phyloP scores from a whole-genome alignment of 371 early-diverging fungal species.

The Mucor plumbeus region DNA sequence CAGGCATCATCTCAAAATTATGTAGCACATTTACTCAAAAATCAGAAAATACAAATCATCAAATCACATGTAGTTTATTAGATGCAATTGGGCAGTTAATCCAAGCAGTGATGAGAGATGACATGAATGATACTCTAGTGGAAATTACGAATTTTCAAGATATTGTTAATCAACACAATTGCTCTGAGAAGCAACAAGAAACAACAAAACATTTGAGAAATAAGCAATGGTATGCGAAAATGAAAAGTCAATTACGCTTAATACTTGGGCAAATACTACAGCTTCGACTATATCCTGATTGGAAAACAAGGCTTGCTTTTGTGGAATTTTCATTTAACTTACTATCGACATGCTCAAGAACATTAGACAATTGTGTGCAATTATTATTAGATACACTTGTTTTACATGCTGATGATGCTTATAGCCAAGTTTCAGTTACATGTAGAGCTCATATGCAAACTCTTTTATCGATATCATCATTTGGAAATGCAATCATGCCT shows the following conservation, averaged over 20 bases:
- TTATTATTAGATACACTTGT: conserved; percentile 53
- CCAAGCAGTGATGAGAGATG: conserved; percentile 41
- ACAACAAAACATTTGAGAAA: background rate
- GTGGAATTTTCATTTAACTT: conserved; percentile 45
- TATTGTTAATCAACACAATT: conserved; percentile 5
- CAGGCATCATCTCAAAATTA: conserved; percentile 50
- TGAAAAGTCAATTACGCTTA: conserved; percentile 30
- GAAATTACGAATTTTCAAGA: conserved; percentile 34
- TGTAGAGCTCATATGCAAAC: conserved; percentile 33
- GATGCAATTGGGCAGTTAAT: conserved; percentile 47
- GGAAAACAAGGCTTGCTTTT: conserved; percentile 51
- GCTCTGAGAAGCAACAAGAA: background rate
- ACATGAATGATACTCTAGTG: conserved; percentile 24
- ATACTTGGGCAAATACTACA: conserved; percentile 37
- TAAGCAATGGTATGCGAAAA: conserved; percentile 37
- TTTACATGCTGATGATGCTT: conserved; percentile 52
- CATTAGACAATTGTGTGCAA: conserved; percentile 47
- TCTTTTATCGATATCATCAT: conserved; percentile 15
- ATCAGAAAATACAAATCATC: conserved; percentile 57
- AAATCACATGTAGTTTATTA: conserved; percentile 42
- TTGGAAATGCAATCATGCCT: conserved; percentile 34
- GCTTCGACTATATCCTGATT: conserved; percentile 47
- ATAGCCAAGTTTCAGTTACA: conserved; percentile 37
- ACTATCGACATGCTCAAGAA: conserved; percentile 40
- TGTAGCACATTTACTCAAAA: conserved; percentile 44